These are phyloP conservation scores for Candida manassasensis DNA, from an alignment of 805 yeast genomes.

Conservation along the genomic window DNA sequence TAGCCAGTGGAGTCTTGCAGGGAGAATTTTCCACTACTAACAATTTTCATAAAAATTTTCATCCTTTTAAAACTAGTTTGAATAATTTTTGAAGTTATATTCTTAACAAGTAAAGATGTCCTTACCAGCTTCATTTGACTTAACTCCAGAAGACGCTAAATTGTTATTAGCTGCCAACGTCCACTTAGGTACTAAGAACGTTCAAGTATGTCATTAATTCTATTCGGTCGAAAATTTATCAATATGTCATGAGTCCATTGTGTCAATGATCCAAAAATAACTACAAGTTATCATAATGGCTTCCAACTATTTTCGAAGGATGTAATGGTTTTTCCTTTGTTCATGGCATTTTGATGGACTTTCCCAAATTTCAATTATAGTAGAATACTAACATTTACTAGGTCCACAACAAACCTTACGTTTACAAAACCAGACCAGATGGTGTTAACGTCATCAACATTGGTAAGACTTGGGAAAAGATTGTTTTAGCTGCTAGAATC, in stretches of 20 bases:
- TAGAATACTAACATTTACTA: constrained; percentile 33
- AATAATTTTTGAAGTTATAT: constrained; percentile 1
- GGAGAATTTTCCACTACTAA: constrained; percentile 2
- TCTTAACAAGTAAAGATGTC: constrained; percentile 45
- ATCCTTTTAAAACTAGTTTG: constrained; percentile 1
- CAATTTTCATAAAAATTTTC: constrained; percentile 1
- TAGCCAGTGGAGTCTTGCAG: constrained; percentile 1
- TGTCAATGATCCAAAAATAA: no score
- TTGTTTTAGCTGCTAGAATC: constrained; percentile 98
- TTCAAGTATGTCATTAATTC: constrained; percentile 90
- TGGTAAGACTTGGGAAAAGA: constrained; percentile 99
- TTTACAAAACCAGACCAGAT: constrained; percentile 97
- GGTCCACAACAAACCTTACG: constrained; percentile 97
- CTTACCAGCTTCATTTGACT: constrained; percentile 83
- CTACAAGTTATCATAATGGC: no score
- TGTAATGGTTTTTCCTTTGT: neutral
- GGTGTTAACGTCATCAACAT: constrained; percentile 98
- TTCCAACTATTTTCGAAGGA: no score
- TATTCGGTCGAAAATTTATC: no score
- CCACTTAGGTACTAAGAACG: constrained; percentile 99
- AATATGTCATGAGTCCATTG: no score
- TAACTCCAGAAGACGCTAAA: constrained; percentile 98
- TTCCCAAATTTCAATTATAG: no score
- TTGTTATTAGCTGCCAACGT: constrained; percentile 98
- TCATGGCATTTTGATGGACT: no score